Evolutionary conservation across 352 stramenopile genomes (phyloP).

Genomic region (Globisporangium barbulae): DNA sequence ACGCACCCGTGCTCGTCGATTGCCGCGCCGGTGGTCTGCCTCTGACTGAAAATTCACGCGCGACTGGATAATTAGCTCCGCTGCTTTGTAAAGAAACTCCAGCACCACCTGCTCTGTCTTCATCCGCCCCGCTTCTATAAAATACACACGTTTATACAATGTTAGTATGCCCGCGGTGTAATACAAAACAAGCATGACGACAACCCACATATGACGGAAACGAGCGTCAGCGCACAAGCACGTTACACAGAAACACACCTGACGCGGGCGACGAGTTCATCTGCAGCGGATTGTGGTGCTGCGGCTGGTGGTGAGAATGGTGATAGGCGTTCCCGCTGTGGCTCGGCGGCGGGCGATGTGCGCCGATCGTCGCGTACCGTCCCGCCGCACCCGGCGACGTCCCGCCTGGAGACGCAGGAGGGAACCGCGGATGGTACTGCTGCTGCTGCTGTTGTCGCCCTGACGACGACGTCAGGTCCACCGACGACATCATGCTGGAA

Average conservation of each 20-base stretch:
- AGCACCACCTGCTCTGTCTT: slow-evolving; percentile 86
- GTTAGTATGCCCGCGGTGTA: neutral
- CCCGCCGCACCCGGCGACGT: neutral
- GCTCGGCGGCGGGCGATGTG: slow-evolving; percentile 8
- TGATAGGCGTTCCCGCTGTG: slow-evolving; percentile 2
- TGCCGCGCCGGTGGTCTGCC: slow-evolving; percentile 33
- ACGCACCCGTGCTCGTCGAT: slow-evolving; percentile 59
- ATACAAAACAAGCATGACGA: neutral
- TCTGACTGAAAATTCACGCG: slow-evolving; percentile 68
- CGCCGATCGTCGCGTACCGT: slow-evolving; percentile 12
- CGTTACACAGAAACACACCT: slow-evolving; percentile 9
- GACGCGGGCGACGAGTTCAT: slow-evolving; percentile 12
- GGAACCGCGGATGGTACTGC: slow-evolving; percentile 7
- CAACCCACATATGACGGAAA: neutral
- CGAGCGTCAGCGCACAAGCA: neutral
- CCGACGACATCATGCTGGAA: slow-evolving; percentile 15
- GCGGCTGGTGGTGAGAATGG: neutral
- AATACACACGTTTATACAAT: neutral
- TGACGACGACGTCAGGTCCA: slow-evolving; percentile 11
- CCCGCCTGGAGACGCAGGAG: neutral
- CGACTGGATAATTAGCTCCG: slow-evolving; percentile 80
- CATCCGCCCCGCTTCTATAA: slow-evolving; percentile 42
- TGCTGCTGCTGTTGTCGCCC: slow-evolving; percentile 6
- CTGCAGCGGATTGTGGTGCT: slow-evolving; percentile 8
- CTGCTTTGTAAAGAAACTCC: slow-evolving; percentile 81